Base-by-base conservation (phyloP, 768 basidiomycete genomes). In the Candolleomyces eurysporus region DNA sequence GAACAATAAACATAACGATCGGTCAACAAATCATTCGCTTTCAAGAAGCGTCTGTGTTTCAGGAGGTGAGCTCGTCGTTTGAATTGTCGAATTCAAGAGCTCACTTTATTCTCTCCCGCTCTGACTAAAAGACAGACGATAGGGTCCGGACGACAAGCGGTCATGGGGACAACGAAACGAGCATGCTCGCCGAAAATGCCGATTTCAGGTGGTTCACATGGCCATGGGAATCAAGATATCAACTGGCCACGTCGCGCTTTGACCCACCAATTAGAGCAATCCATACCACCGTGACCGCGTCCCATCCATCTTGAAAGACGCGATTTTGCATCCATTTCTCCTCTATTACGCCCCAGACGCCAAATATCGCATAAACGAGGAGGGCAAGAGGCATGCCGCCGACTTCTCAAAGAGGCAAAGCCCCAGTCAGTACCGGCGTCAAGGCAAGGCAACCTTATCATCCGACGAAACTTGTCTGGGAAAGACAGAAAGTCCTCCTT, bases 381-480 rank as follows among this genome's bases (percentile, higher is more conserved):
- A n/a, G n/a, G 42, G 42, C 42, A 43, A 13, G 13, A 43, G 13
- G 13, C 42, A 43, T 43, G 42, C 42, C 42, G 13, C n/a, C 42
- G 11, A 43, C 11, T n/a, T 43, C 42, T 13, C 13, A n/a, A 5
- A 43, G 42, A 11, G n/a, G 13, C 13, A 43, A 11, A 43, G 42
- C 42, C 22, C 8, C 51, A 2, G 30, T 4, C 30, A 30, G 51
- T 31, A 53, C 22, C 19, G 53, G 36, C 32, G 32, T 40, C 14
- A 36, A 19, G n/a, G 19, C 82, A 88, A 71, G 76, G 68, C 9
- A 98, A 98, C 73, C 78, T 91, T n/a, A 73, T 91, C 64, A 88
- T 98, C 68, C 82, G 84, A n/a, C 84, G 97, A 10, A 79, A 76
- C 52, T 75, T 98, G 39, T 82, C 72, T 54, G 81, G 88, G 11